A percentile compares a stretch with the other conserved stretches of the same genome.
phyloP scores from a whole-genome alignment of 495 filamentous ascomycete genomes.

The Tuber umbilicatum region DNA sequence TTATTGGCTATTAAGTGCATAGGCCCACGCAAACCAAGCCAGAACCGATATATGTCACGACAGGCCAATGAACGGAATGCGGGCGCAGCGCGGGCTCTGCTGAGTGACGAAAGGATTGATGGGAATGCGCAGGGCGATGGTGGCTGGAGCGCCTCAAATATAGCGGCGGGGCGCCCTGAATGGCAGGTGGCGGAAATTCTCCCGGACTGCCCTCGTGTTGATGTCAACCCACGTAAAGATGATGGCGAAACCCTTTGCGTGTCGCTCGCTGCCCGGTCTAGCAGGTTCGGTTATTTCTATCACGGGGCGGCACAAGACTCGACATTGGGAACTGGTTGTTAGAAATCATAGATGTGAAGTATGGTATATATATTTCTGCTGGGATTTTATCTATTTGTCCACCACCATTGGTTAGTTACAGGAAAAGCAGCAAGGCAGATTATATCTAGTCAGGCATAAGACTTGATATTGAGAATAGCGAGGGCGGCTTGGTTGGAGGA shows the following conservation, averaged over 20 bases:
- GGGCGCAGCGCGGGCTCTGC: neutral
- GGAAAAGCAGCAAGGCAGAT: too few relatives aligned
- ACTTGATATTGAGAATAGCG: neutral
- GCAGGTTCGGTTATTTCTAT: neutral
- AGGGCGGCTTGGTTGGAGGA: neutral
- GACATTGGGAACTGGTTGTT: too few relatives aligned
- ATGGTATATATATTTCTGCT: too few relatives aligned
- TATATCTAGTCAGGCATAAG: too few relatives aligned
- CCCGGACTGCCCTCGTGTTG: neutral
- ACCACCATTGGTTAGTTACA: too few relatives aligned
- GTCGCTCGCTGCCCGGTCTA: neutral
- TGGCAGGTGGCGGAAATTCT: neutral
- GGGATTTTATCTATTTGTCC: too few relatives aligned
- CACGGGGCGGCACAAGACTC: neutral
- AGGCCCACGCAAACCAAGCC: neutral
- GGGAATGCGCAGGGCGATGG: neutral
- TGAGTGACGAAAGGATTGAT: neutral
- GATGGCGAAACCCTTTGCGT: slow-evolving; percentile 9
- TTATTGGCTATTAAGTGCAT: neutral
- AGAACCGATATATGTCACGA: neutral
- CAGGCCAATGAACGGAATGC: neutral
- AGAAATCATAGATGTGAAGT: too few relatives aligned
- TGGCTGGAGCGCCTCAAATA: neutral
- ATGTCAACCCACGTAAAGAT: neutral
- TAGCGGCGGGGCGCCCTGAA: neutral